Conservation (phyloP, 805 yeast species). For the Suhomyces prunicola region DNA sequence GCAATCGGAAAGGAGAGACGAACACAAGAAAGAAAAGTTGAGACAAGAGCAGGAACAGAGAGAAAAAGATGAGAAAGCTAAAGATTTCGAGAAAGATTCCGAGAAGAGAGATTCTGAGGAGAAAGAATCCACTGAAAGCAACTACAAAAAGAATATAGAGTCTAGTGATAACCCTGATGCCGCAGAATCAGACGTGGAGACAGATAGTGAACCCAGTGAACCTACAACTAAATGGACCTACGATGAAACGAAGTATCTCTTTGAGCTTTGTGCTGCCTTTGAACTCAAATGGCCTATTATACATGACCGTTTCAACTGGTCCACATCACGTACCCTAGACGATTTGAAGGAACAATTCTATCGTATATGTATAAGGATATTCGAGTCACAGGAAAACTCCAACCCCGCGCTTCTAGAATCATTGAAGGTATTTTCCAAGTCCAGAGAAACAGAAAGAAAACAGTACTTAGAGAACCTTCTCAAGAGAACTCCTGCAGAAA, state of each 20-base stretch:
- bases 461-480: constrained; percentile 72
- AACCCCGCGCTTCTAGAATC: constrained; percentile 53
- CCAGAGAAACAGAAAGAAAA: constrained; percentile 75
- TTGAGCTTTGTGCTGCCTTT: constrained; percentile 58
- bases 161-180: not conserved
- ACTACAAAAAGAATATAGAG: not conserved
- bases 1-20: constrained; percentile 9
- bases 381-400: constrained; percentile 41
- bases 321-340: constrained; percentile 51
- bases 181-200: constrained; percentile 1
- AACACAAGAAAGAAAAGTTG: constrained; percentile 11
- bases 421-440: constrained; percentile 61
- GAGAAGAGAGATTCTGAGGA: not conserved
- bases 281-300: constrained; percentile 70
- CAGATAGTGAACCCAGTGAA: constrained; percentile 37
- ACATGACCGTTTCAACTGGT: constrained; percentile 52
- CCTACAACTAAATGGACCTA: constrained; percentile 57
- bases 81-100: not conserved
- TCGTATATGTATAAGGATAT: constrained; percentile 50
- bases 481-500: constrained; percentile 88
- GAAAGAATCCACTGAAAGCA: not conserved
- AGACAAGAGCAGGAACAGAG: constrained; percentile 6
- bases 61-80: constrained; percentile 6
- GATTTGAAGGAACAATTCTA: constrained; percentile 85
- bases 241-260: constrained; percentile 76